A percentile compares a stretch with the other conserved stretches of the same genome.
Evolutionary conservation across 2,329 filamentous ascomycete species (phyloP).

Genomic region (Alternaria arborescens): DNA sequence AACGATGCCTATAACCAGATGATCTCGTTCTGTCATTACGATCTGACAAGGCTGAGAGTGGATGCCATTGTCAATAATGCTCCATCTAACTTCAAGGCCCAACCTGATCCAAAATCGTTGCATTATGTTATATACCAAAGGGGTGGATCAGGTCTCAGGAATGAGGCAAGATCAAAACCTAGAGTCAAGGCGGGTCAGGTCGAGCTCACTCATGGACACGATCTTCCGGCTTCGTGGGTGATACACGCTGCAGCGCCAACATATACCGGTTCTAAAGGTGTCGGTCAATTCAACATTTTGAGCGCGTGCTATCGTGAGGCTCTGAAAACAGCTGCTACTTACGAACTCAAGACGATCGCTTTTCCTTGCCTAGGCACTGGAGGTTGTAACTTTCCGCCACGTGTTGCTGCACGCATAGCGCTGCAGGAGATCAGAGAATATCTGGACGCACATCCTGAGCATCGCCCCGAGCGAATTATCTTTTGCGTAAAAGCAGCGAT

Average conservation of each 20-base stretch:
- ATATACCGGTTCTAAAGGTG: conserved; percentile 30
- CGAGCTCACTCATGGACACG: conserved; percentile 37
- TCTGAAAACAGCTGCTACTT: conserved; percentile 32
- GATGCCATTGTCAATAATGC: conserved; percentile 49
- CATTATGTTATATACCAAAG: conserved; percentile 39
- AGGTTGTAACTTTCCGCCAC: conserved; percentile 42
- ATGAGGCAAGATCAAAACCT: conserved; percentile 27
- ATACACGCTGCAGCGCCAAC: conserved; percentile 44
- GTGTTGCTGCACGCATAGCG: conserved; percentile 43
- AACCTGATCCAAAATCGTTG: conserved; percentile 25
- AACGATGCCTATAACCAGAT: conserved; percentile 43
- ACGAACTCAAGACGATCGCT: conserved; percentile 40
- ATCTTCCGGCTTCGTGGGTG: conserved; percentile 40
- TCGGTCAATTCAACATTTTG: conserved; percentile 38
- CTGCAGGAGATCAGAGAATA: conserved; percentile 46
- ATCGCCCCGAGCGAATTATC: conserved; percentile 39
- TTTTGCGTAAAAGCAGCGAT: conserved; percentile 39
- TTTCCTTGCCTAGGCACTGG: conserved; percentile 47
- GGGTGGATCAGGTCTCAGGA: conserved; percentile 37
- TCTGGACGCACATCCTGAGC: conserved; percentile 33
- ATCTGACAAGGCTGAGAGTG: conserved; percentile 44
- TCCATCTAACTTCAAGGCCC: conserved; percentile 23
- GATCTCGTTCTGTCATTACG: conserved; percentile 41
- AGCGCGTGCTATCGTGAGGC: conserved; percentile 43
- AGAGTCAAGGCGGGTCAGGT: conserved; percentile 35